phyloP scores from a whole-genome alignment of 768 basidiomycete genomes.

The Cystobasidium onofrii region DNA sequence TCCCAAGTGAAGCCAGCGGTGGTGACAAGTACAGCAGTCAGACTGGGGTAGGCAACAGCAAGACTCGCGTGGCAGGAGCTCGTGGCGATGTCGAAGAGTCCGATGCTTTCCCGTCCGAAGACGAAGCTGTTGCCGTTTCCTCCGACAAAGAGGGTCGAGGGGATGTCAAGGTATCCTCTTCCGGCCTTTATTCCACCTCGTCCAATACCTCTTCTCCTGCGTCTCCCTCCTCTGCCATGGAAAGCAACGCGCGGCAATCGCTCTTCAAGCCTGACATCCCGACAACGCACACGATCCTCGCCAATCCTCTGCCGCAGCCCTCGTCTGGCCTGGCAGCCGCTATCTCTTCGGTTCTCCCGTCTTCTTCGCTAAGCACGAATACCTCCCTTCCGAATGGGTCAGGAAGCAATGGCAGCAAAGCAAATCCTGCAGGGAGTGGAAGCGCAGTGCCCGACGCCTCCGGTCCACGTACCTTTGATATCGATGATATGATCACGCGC shows the following conservation, averaged over 20 bases:
- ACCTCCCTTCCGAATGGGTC: constrained; percentile 19
- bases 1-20: background rate
- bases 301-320: constrained; percentile 54
- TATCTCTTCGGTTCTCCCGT: constrained; percentile 28
- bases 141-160: background rate
- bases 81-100: background rate
- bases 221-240: background rate
- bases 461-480: constrained; percentile 58
- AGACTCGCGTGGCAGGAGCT: background rate
- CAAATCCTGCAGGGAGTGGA: constrained; percentile 35
- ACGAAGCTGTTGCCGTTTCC: background rate
- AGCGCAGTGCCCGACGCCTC: constrained; percentile 39
- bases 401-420: constrained; percentile 37
- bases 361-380: constrained; percentile 45
- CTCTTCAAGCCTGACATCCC: constrained; percentile 60
- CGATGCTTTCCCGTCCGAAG: background rate
- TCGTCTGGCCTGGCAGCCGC: constrained; percentile 22
- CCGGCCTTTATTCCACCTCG: background rate
- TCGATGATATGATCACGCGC: constrained; percentile 96
- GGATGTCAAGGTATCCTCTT: background rate
- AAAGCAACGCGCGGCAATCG: background rate
- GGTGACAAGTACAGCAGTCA: background rate
- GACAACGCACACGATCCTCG: constrained; percentile 72
- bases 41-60: background rate
- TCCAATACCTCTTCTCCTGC: constrained; percentile 1